Percentiles rank a stretch among this genome's conserved stretches.
Conservation (phyloP, 2,329 filamentous ascomycete genomes). For the Aspergillus udagawae region DNA sequence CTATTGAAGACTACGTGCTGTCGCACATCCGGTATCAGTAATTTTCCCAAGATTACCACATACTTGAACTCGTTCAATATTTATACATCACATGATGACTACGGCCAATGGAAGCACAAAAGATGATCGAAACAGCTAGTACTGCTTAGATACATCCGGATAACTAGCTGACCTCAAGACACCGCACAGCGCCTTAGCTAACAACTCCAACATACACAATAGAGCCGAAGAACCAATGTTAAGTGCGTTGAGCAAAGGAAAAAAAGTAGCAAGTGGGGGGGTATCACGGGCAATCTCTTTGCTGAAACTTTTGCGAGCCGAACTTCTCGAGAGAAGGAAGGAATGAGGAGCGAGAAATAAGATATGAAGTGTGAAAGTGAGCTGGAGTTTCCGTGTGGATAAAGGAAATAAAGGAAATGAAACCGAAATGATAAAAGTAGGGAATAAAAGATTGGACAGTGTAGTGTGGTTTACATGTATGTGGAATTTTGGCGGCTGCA, state of each 20-base stretch:
- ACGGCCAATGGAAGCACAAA: background rate
- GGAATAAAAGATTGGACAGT: background rate
- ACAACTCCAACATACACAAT: background rate
- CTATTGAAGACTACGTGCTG: background rate
- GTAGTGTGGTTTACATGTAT: conserved; percentile 11
- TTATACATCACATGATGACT: background rate
- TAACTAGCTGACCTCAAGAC: background rate
- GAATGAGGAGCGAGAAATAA: background rate
- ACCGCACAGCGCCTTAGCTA: background rate
- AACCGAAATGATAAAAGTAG: background rate
- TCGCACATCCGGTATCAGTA: background rate
- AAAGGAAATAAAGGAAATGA: background rate
- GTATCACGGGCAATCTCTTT: background rate
- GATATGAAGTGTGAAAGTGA: background rate
- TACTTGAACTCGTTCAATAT: background rate
- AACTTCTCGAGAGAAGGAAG: background rate
- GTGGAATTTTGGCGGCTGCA: conserved; percentile 28
- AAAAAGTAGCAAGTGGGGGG: background rate
- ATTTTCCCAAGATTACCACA: background rate
- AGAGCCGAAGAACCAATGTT: background rate
- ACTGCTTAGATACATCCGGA: background rate
- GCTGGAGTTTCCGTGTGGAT: background rate
- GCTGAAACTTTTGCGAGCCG: background rate
- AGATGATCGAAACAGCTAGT: background rate
- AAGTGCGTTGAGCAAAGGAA: background rate